Percentiles rank a stretch among this genome's conserved stretches.
Evolutionary conservation across 805 yeast genomes (phyloP).

Genomic region (Candida qinlingensis): DNA sequence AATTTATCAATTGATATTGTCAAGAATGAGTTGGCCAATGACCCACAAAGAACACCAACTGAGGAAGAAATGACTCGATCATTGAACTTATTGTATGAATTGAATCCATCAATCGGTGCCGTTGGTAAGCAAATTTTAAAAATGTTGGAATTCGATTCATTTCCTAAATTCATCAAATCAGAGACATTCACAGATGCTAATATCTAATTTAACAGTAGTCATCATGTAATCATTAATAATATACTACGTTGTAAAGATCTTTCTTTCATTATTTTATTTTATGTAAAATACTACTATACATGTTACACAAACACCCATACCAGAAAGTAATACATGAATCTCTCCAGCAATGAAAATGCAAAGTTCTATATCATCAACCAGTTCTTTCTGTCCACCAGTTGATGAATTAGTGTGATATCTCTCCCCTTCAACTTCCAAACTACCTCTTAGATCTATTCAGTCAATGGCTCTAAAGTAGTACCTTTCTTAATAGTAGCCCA

Average conservation of each 20-base stretch:
- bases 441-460: constrained; percentile 2
- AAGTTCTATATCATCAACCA: no score
- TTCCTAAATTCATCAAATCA: constrained; percentile 58
- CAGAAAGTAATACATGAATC: not conserved
- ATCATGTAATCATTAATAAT: not conserved
- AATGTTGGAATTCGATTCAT: constrained; percentile 68
- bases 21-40: not conserved
- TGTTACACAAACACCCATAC: not conserved
- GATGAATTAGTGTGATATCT: no score
- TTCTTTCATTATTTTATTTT: constrained; percentile 1
- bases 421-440: no score
- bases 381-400: no score
- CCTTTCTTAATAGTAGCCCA: constrained; percentile 99
- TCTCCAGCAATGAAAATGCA: not conserved
- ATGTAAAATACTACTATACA: constrained; percentile 3
- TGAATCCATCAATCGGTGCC: constrained; percentile 41
- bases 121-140: constrained; percentile 46
- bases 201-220: not conserved
- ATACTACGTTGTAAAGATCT: not conserved
- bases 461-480: constrained; percentile 74
- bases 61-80: constrained; percentile 29
- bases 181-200: constrained; percentile 31
- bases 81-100: constrained; percentile 30
- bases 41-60: constrained; percentile 27
- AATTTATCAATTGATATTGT: constrained; percentile 19